Evolutionary conservation across 495 filamentous ascomycete genomes (phyloP).

Genomic region (Penicillium cinerascens): DNA sequence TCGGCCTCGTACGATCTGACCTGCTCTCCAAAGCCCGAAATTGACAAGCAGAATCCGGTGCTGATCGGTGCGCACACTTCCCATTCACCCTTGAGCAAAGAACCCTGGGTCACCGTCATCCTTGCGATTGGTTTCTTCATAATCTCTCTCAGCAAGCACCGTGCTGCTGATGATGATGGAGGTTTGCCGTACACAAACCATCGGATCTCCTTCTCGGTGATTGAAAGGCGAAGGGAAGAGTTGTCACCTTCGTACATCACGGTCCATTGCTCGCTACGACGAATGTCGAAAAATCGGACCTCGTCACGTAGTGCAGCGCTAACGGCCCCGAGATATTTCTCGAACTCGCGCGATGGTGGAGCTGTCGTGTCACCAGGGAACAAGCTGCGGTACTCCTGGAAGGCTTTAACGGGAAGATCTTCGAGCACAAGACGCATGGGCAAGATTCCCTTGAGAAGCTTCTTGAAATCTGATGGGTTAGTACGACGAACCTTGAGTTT

Average conservation of each 20-base stretch:
- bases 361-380: not conserved
- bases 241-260: slow-evolving; percentile 46
- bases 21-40: slow-evolving; percentile 22
- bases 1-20: slow-evolving; percentile 25
- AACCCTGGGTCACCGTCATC: slow-evolving; percentile 32
- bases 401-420: slow-evolving; percentile 29
- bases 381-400: slow-evolving; percentile 14
- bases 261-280: slow-evolving; percentile 50
- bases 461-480: slow-evolving; percentile 48
- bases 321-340: slow-evolving; percentile 34
- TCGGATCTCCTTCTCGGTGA: slow-evolving; percentile 37
- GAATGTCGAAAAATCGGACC: slow-evolving; percentile 45
- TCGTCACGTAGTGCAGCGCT: slow-evolving; percentile 32
- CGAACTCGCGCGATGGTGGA: slow-evolving; percentile 6
- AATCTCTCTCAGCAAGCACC: slow-evolving; percentile 43
- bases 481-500: slow-evolving; percentile 25
- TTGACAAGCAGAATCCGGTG: slow-evolving; percentile 12
- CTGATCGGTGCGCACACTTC: slow-evolving; percentile 46
- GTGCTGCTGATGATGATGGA: slow-evolving; percentile 26
- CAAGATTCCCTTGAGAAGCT: slow-evolving; percentile 37
- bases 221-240: slow-evolving; percentile 48
- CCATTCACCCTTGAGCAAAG: slow-evolving; percentile 48
- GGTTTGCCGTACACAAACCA: slow-evolving; percentile 57
- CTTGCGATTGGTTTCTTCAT: slow-evolving; percentile 55
- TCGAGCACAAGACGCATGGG: slow-evolving; percentile 44